phyloP scores from a whole-genome alignment of 75 land plant genomes.

The Isoetes taiwanensis region DNA sequence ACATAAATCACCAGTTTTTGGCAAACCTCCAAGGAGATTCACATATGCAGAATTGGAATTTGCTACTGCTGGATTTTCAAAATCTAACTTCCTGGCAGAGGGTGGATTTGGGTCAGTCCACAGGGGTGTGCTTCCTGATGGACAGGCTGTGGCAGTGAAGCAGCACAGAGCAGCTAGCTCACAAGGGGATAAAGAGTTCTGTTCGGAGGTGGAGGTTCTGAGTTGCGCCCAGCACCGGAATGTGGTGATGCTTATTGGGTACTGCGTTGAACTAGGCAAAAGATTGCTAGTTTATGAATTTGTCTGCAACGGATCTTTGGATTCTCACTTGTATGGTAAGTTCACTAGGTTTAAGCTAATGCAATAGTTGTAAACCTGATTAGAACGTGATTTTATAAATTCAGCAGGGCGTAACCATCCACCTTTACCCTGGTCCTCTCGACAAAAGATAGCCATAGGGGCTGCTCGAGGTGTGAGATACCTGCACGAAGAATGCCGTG shows the following conservation, averaged over 20 bases:
- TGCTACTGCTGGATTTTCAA: slow-evolving; percentile 55
- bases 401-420: background rate
- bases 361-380: background rate
- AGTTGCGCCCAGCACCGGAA: slow-evolving; percentile 96
- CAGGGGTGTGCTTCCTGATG: slow-evolving; percentile 47
- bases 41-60: slow-evolving; percentile 39
- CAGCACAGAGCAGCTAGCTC: slow-evolving; percentile 75
- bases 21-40: slow-evolving; percentile 51
- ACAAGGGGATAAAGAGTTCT: slow-evolving; percentile 85
- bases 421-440: slow-evolving; percentile 39
- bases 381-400: background rate
- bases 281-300: slow-evolving; percentile 30
- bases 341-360: background rate
- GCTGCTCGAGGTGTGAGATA: slow-evolving; percentile 60
- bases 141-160: slow-evolving; percentile 61
- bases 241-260: slow-evolving; percentile 85
- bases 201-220: slow-evolving; percentile 60
- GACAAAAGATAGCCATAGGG: slow-evolving; percentile 54
- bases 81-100: slow-evolving; percentile 42
- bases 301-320: slow-evolving; percentile 66
- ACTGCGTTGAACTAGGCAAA: slow-evolving; percentile 69
- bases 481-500: slow-evolving; percentile 74
- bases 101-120: slow-evolving; percentile 65
- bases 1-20: slow-evolving; percentile 56
- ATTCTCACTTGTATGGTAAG: slow-evolving; percentile 48